Evolutionary conservation across 148 eudicot genomes (phyloP).

Genomic region (Fagopyrum homotropicum): DNA sequence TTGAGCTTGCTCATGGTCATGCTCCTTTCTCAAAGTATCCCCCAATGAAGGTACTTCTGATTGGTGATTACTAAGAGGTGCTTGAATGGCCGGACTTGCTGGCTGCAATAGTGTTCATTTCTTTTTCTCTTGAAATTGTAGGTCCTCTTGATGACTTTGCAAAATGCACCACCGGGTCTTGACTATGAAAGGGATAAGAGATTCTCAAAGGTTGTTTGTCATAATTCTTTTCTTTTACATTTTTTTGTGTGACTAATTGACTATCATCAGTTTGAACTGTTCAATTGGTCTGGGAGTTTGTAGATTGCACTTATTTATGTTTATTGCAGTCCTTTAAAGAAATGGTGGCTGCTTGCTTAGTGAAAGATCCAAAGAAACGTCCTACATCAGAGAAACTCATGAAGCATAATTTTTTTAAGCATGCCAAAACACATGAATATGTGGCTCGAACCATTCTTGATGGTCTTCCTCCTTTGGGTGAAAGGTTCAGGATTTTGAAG

Average conservation of each 20-base stretch:
- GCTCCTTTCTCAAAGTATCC: constrained; percentile 98
- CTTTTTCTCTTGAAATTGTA: constrained; percentile 23
- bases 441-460: constrained; percentile 62
- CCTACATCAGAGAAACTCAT: constrained; percentile 82
- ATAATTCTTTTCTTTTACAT: neutral
- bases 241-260: neutral
- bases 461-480: constrained; percentile 74
- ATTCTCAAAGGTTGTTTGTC: constrained; percentile 70
- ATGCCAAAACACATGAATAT: constrained; percentile 56
- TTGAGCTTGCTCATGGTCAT: constrained; percentile 43
- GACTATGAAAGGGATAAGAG: constrained; percentile 95
- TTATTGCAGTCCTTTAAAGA: constrained; percentile 74
- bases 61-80: constrained; percentile 9
- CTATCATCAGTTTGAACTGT: neutral
- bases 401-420: constrained; percentile 75
- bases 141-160: constrained; percentile 93
- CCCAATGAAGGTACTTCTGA: constrained; percentile 74
- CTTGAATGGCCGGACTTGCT: neutral
- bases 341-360: constrained; percentile 91
- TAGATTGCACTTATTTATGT: neutral
- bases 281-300: neutral
- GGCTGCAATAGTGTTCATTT: neutral
- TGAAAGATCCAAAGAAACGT: constrained; percentile 95
- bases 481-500: constrained; percentile 69
- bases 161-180: constrained; percentile 97